phyloP scores from a whole-genome alignment of 768 basidiomycete genomes.

The Phylloporus sp. region DNA sequence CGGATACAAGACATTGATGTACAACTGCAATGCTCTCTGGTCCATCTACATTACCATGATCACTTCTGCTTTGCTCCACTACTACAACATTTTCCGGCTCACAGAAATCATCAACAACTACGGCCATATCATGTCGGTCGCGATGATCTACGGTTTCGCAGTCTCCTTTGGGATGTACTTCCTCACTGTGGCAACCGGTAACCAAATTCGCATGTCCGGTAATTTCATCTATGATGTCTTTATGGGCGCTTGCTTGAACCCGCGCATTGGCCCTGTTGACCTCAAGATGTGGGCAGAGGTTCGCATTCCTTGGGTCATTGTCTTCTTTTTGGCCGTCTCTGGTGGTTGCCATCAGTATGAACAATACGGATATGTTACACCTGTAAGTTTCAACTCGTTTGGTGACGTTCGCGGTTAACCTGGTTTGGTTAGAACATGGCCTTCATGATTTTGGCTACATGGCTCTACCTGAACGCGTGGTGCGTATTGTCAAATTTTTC shows the following conservation, averaged over 20 bases:
- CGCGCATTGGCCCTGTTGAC: constrained; percentile 85
- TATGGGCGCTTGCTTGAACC: constrained; percentile 95
- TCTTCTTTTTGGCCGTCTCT: constrained; percentile 89
- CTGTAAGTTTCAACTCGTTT: constrained; percentile 44
- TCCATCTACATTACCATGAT: constrained; percentile 80
- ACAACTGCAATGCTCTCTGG: constrained; percentile 92
- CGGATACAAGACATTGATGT: constrained; percentile 86
- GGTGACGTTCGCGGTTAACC: neutral
- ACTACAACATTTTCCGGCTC: constrained; percentile 78
- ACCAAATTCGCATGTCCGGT: constrained; percentile 90
- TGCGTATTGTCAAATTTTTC: constrained; percentile 27
- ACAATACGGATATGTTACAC: constrained; percentile 83
- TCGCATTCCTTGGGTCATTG: constrained; percentile 93
- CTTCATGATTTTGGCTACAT: constrained; percentile 93
- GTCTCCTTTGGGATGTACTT: constrained; percentile 81
- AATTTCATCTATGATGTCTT: constrained; percentile 93
- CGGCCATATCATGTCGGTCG: constrained; percentile 91
- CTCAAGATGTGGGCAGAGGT: constrained; percentile 99
- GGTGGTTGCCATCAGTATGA: constrained; percentile 97
- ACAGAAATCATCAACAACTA: constrained; percentile 96
- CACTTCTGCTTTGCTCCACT: constrained; percentile 72
- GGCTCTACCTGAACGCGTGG: constrained; percentile 97
- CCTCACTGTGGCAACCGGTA: constrained; percentile 67
- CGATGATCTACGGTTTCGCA: constrained; percentile 85
- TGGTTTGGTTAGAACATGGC: constrained; percentile 72